These are phyloP conservation scores for Xerocomellus intermedius DNA, from an alignment of 768 basidiomycete genomes.

Conservation along the genomic window DNA sequence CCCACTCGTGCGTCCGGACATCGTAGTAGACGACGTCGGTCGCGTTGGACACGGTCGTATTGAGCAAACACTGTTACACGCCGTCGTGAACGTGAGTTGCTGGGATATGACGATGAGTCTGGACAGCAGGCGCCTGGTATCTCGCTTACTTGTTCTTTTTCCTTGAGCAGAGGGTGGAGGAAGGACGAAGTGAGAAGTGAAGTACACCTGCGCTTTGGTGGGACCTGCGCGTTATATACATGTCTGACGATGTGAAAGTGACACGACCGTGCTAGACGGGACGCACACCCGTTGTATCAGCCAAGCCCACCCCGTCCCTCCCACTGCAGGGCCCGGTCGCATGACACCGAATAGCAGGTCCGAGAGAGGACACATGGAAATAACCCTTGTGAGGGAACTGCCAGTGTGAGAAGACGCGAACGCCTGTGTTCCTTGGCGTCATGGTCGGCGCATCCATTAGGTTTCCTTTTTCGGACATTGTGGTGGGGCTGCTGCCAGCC, in stretches of 20 bases:
- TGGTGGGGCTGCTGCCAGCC: too few relatives aligned
- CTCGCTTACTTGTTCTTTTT: too few relatives aligned
- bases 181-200: background rate
- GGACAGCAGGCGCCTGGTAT: too few relatives aligned
- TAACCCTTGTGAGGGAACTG: background rate
- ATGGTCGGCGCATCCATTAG: too few relatives aligned
- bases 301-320: background rate
- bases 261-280: background rate
- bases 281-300: background rate
- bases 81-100: slow-evolving; percentile 38
- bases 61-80: slow-evolving; percentile 35
- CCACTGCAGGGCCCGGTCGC: background rate
- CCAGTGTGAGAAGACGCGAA: too few relatives aligned
- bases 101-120: slow-evolving; percentile 22
- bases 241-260: background rate
- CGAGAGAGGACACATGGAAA: background rate
- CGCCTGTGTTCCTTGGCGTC: too few relatives aligned
- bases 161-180: background rate
- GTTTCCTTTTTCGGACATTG: too few relatives aligned
- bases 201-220: background rate
- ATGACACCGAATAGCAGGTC: background rate
- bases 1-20: slow-evolving; percentile 40
- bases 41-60: slow-evolving; percentile 38
- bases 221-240: background rate
- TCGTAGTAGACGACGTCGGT: slow-evolving; percentile 42